Conservation (phyloP, 176 grass and related monocot species). For the Thalia dealbata region DNA sequence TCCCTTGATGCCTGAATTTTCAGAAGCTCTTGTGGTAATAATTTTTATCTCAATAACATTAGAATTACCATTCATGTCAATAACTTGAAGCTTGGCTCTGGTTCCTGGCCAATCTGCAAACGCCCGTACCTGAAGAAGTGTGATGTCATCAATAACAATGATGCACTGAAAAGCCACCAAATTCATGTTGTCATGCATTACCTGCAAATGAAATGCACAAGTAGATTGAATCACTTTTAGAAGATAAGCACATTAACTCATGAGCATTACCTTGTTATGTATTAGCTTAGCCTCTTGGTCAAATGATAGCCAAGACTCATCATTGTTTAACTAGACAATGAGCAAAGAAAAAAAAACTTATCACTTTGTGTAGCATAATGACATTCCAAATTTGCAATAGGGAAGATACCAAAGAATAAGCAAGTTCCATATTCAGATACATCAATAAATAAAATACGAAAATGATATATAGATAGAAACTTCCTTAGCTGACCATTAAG, state of each 20-base stretch:
- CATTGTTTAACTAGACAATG: conserved; percentile 54
- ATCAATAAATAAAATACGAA: background rate
- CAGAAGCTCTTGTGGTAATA: conserved; percentile 51
- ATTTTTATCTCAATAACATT: conserved; percentile 64
- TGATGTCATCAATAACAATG: conserved; percentile 17
- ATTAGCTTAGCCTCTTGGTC: conserved; percentile 64
- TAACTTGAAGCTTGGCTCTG: conserved; percentile 50
- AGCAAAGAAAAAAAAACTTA: background rate
- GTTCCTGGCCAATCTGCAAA: conserved; percentile 97
- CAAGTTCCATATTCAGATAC: background rate
- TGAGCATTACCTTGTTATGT: conserved; percentile 77
- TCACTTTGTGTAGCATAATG: background rate
- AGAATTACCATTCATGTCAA: conserved; percentile 33
- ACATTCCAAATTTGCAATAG: background rate
- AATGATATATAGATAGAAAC: background rate
- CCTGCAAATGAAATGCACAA: conserved; percentile 2
- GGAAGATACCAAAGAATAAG: background rate
- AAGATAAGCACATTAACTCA: conserved; percentile 2
- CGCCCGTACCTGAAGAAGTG: conserved; percentile 55
- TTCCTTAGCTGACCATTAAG: background rate
- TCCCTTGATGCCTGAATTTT: conserved; percentile 22
- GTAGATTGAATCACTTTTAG: conserved; percentile 35
- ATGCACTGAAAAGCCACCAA: background rate
- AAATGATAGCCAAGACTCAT: conserved; percentile 80
- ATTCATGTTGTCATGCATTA: conserved; percentile 1